These are phyloP conservation scores for Cucumis cinereus DNA, from an alignment of 306 rosid genomes.

Conservation along the genomic window DNA sequence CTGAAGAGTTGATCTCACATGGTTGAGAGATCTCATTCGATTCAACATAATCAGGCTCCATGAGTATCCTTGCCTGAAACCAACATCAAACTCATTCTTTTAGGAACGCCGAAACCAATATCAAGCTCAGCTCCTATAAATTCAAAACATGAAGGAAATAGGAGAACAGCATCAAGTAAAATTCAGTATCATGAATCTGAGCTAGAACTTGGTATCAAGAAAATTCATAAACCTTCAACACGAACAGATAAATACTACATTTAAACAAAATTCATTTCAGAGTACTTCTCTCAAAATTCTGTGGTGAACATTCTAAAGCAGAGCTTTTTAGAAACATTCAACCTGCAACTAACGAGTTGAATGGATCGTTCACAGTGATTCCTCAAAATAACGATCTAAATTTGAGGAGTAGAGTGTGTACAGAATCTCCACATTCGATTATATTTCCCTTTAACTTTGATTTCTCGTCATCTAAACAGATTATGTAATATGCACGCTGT, in stretches of 20 bases:
- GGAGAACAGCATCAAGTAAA: background rate
- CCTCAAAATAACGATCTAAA: background rate
- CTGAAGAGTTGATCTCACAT: constrained; percentile 20
- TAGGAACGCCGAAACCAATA: constrained; percentile 19
- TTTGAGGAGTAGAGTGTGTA: background rate
- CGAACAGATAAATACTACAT: background rate
- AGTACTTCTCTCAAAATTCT: background rate
- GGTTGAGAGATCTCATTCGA: constrained; percentile 23
- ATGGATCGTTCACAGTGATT: background rate
- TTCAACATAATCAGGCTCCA: constrained; percentile 41
- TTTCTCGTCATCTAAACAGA: background rate
- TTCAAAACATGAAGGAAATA: background rate
- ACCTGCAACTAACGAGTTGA: background rate
- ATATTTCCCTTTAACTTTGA: background rate
- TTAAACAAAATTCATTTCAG: background rate
- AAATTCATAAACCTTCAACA: background rate
- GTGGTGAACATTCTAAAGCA: background rate
- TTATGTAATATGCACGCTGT: background rate
- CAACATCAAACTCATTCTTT: constrained; percentile 5
- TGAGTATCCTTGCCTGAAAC: constrained; percentile 74
- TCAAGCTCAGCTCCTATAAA: background rate
- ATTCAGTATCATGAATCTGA: background rate
- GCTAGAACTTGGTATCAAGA: background rate
- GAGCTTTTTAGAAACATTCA: background rate
- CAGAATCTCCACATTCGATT: background rate